Conservation (phyloP, 305 asterid species). For the Withania somnifera region DNA sequence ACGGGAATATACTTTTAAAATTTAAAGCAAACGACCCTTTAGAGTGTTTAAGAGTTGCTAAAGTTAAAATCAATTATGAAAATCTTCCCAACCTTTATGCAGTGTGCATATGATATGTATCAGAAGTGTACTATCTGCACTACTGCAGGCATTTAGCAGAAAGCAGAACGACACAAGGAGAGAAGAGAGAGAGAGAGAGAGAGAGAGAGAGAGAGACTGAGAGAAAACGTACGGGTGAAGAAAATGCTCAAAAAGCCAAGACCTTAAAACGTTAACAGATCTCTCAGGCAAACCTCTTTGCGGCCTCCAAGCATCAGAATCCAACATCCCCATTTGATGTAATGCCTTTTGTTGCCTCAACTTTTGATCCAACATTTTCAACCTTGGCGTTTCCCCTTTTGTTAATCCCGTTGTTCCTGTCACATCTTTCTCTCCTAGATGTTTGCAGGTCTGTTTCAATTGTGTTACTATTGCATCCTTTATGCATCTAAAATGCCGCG, state of each 20-base stretch:
- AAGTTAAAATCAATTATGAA: neutral
- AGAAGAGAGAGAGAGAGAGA: neutral
- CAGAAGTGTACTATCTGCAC: neutral
- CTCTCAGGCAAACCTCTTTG: constrained; percentile 81
- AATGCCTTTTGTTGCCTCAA: constrained; percentile 49
- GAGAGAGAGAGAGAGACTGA: neutral
- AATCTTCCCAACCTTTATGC: neutral
- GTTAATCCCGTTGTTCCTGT: constrained; percentile 35
- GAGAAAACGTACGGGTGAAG: constrained; percentile 53
- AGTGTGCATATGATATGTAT: neutral
- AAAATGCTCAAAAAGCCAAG: constrained; percentile 89
- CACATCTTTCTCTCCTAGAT: constrained; percentile 54
- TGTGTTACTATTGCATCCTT: constrained; percentile 53
- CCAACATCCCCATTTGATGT: constrained; percentile 54
- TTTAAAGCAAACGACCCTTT: neutral
- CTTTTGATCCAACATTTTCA: constrained; percentile 48
- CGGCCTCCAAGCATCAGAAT: constrained; percentile 71
- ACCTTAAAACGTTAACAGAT: constrained; percentile 53
- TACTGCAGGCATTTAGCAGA: neutral
- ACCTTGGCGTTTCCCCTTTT: constrained; percentile 71
- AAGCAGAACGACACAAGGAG: neutral
- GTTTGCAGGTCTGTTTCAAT: constrained; percentile 37
- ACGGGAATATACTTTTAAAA: too few relatives aligned
- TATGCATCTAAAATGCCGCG: constrained; percentile 62
- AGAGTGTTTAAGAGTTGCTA: neutral